Percentiles rank a stretch among this genome's conserved stretches.
Evolutionary conservation across 306 rosid genomes (phyloP).

Genomic region (apple (Malus domestica)): ASM211411v1 NC_041792.1:31580907-31581406

Average conservation of each 20-base stretch:
- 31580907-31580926: conserved; percentile 76
- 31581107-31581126: background rate
- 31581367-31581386: background rate
- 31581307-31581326: background rate
- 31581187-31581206: background rate
- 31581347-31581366: background rate
- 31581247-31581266: background rate
- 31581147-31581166: background rate
- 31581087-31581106: background rate
- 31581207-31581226: background rate
- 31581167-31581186: background rate
- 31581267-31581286: too few species aligned
- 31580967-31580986: background rate
- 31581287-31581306: background rate
- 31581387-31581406: background rate
- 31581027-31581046: too few species aligned
- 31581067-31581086: background rate
- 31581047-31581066: background rate
- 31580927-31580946: conserved; percentile 43
- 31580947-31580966: conserved; percentile 8
- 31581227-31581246: background rate
- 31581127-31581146: background rate
- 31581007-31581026: background rate
- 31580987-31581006: background rate
- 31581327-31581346: background rate